phyloP scores from a whole-genome alignment of 2,329 filamentous ascomycete species.

The Didymosphaeria variabile region DNA sequence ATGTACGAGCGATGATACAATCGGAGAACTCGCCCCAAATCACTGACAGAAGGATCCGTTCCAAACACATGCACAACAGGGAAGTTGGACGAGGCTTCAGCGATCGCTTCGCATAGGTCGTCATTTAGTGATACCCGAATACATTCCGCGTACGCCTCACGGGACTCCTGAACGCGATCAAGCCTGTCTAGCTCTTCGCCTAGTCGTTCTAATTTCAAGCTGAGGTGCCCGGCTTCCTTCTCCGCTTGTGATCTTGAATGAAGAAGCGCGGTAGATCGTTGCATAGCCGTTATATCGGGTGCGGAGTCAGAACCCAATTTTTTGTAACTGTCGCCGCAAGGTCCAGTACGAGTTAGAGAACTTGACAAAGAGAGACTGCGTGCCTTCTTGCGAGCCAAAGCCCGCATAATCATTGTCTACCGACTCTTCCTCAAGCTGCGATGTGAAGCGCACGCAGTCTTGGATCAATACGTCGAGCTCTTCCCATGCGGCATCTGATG shows the following conservation, averaged over 20 bases:
- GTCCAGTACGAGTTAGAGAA: conserved; percentile 77
- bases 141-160: conserved; percentile 67
- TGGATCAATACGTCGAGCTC: conserved; percentile 43
- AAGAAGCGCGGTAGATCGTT: conserved; percentile 70
- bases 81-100: conserved; percentile 57
- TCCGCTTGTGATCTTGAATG: conserved; percentile 64
- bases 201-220: conserved; percentile 72
- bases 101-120: conserved; percentile 65
- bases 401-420: conserved; percentile 15
- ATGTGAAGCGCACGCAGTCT: conserved; percentile 41
- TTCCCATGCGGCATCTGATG: conserved; percentile 38
- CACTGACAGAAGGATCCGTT: conserved; percentile 58
- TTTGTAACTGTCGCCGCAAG: conserved; percentile 63
- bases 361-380: conserved; percentile 61
- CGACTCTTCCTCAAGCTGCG: conserved; percentile 33
- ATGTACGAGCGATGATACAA: conserved; percentile 65
- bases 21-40: conserved; percentile 67
- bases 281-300: conserved; percentile 64
- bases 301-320: conserved; percentile 57
- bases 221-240: conserved; percentile 67
- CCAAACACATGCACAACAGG: conserved; percentile 65
- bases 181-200: conserved; percentile 67
- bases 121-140: conserved; percentile 68
- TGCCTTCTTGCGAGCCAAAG: conserved; percentile 13
- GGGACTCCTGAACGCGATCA: conserved; percentile 65